Base-by-base conservation (phyloP, 2,329 filamentous ascomycete genomes). In the Pseudogymnoascus sp. region DNA sequence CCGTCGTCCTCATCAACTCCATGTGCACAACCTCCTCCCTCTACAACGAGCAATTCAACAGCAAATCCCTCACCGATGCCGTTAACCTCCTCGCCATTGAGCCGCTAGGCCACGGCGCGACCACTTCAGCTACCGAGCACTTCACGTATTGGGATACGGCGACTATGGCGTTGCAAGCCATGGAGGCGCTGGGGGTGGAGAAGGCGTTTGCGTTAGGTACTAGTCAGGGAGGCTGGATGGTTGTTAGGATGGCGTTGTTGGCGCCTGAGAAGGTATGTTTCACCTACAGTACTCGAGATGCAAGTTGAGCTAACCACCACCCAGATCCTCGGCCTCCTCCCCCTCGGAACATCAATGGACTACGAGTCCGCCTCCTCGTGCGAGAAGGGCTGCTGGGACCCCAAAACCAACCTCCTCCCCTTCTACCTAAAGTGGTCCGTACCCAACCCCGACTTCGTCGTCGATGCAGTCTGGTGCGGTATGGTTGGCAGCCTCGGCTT, bases 101-200 rank as follows among this genome's bases (percentile, higher is more conserved):
- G 71, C 80, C 79, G 1, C 76, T 83, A 0, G 81, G 80, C 63
- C 80, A 83, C 67, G 80, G 80, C 65, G 71, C 76, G 14, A 82
- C 80, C 1, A 73, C 70, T 63, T 64, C 64, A 1, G 64, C 61
- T 8, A 38, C 69, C 0, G 79, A 81, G 67, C 77, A 80, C 64
- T 83, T 80, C 67, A 83, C 79, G 1, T 82, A 82, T 73, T 83
- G 81, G 81, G 81, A 83, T 69, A 73, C 80, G 2, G 80, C 81
- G 50, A 72, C 76, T 64, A 79, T 85, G 79, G 78, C 78, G 10
- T 72, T 84, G 7, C 82, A 86, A 72, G 80, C 82, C 1, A 75
- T 86, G 76, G 78, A 83, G 40, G 75, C 75, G 4, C 74, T 83
- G 2, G 75, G 75, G 1, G 74, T 83, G 25, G 61, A 74, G 16